Base-by-base conservation (phyloP, 2,329 filamentous ascomycete genomes). In the Ophiostoma quercus region DNA sequence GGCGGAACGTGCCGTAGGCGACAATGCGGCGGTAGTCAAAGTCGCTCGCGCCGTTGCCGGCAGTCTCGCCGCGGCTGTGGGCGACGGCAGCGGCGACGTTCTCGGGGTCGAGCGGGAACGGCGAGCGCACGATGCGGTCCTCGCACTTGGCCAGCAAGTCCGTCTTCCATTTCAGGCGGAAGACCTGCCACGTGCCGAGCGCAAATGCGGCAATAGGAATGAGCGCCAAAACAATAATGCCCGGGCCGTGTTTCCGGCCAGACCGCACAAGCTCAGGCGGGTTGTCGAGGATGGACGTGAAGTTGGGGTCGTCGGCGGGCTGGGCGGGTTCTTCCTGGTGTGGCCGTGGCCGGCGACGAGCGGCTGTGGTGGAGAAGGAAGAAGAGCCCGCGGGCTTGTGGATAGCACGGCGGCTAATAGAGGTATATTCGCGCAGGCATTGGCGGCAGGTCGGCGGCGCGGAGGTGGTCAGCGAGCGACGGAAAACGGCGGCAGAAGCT, bases 101-200 rank as follows among this genome's bases (percentile, higher is more conserved):
- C 1, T 92, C 89, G 3, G 95, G 95, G 22, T 60, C 57, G 0
- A 99, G 83, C 0, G 94, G 94, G 0, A 99, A 83, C 0, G 95
- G 95, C 22, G 90, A 86, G 70, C 91, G 91, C 57, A 97, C 86
- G 47, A 99, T 85, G 5, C 94, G 91, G 82, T 99, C 94, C 81
- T 98, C 95, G 79, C 92, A 92, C 75, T 90, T 92, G 71, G 94
- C 92, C 72, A 99, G 89, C 14, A 99, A 84, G 65, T 96, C 91
- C 3, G 92, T 93, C 79, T 99, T 99, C 94, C 94, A 97, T 71
- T 89, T 88, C 1, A 99, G 86, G 12, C 95, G 90, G 78, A 96
- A 88, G 69, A 99, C 91, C 79, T 99, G 95, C 95, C 95, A 99
- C 73, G 92, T 92, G 39, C 95, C 95, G 19, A 99, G 88, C 69